These are phyloP conservation scores for Polyplosphaeria fusca DNA, from an alignment of 495 filamentous ascomycete species.

Conservation along the genomic window DNA sequence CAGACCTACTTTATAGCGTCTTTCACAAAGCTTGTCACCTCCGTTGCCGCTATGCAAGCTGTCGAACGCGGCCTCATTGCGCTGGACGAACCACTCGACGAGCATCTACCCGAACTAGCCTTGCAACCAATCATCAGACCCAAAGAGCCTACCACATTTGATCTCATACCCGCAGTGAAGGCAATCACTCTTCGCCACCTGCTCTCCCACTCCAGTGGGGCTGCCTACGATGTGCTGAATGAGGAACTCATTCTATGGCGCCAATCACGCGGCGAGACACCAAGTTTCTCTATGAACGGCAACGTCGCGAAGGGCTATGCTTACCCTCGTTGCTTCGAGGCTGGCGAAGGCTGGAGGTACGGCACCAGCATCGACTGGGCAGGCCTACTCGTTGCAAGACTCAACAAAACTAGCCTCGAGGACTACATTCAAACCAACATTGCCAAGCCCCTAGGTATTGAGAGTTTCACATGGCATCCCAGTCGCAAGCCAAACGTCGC, in stretches of 20 bases:
- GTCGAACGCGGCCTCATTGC: slow-evolving; percentile 38
- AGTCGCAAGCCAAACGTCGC: slow-evolving; percentile 10
- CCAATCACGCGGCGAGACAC: slow-evolving; percentile 9
- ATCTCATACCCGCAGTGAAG: slow-evolving; percentile 1
- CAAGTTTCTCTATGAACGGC: slow-evolving; percentile 1
- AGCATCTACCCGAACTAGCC: slow-evolving; percentile 35
- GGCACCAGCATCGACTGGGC: slow-evolving; percentile 54
- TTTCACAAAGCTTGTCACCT: slow-evolving; percentile 38
- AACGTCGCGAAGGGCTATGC: slow-evolving; percentile 35
- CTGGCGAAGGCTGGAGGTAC: slow-evolving; percentile 52
- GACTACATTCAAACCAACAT: slow-evolving; percentile 32
- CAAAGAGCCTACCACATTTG: not conserved
- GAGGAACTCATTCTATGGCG: slow-evolving; percentile 27
- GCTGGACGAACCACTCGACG: slow-evolving; percentile 37
- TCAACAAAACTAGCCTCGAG: slow-evolving; percentile 32
- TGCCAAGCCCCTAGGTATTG: slow-evolving; percentile 29
- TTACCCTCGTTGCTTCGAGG: slow-evolving; percentile 48
- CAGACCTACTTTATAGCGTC: slow-evolving; percentile 35
- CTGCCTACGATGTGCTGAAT: slow-evolving; percentile 46
- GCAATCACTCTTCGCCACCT: slow-evolving; percentile 36
- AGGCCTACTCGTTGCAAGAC: slow-evolving; percentile 45
- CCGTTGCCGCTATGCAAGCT: slow-evolving; percentile 36
- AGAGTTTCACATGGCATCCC: slow-evolving; percentile 24
- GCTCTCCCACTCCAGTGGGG: slow-evolving; percentile 51
- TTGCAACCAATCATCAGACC: slow-evolving; percentile 26